phyloP scores from a whole-genome alignment of 176 grass and related monocot genomes.

The Juncus effusus region DNA sequence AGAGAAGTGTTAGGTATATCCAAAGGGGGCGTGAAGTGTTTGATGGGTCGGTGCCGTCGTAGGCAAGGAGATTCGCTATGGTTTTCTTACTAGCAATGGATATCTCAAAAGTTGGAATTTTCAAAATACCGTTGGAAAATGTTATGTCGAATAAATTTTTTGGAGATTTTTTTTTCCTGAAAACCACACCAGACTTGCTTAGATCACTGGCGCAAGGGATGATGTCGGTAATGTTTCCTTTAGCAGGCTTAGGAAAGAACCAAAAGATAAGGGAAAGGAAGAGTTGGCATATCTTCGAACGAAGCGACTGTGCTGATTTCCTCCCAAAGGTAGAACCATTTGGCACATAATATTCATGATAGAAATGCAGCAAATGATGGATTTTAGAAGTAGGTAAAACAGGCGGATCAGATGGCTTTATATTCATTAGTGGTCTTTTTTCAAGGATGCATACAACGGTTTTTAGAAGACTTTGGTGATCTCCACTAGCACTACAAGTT shows the following conservation, averaged over 20 bases:
- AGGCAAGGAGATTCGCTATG: conserved; percentile 8
- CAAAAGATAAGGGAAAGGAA: too few species aligned
- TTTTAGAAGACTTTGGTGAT: neutral
- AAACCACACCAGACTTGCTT: conserved; percentile 4
- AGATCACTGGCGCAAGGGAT: conserved; percentile 16
- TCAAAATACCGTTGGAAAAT: neutral
- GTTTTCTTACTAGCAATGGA: conserved; percentile 1
- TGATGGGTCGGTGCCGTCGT: neutral
- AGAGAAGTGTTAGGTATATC: conserved; percentile 2
- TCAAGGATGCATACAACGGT: neutral
- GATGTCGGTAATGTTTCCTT: neutral
- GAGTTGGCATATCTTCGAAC: too few species aligned
- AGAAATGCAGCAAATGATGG: conserved; percentile 9
- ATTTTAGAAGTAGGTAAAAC: neutral
- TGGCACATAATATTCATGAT: conserved; percentile 17
- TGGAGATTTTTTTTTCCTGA: neutral
- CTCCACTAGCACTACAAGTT: neutral
- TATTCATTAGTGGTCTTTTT: neutral
- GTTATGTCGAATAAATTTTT: neutral
- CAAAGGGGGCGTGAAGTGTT: neutral
- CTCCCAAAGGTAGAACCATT: neutral
- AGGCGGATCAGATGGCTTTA: neutral
- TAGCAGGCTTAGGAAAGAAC: neutral
- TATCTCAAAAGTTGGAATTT: conserved; percentile 7
- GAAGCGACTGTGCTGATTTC: too few species aligned